Evolutionary conservation across 2,329 filamentous ascomycete genomes (phyloP), one percentile per base, ranked within the genome.

Genomic region (Magnaporthales sp.): DNA sequence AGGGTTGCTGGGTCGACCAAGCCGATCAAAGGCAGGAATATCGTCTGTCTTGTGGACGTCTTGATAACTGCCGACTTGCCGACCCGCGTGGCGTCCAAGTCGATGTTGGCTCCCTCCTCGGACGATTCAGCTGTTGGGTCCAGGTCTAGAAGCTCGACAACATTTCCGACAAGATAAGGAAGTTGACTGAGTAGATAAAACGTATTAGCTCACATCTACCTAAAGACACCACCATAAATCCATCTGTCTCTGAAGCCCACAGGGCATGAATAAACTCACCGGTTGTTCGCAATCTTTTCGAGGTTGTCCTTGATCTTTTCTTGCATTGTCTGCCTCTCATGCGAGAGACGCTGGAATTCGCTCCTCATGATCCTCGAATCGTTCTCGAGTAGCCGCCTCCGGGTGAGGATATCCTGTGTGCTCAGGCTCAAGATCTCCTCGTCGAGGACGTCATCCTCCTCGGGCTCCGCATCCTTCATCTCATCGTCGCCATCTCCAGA

Each of bases 21-120:
- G 70, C 95, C 95, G 74, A 99, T 99, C 69, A 99, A 86, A 31
- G 96, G 95, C 63, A 99, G 84, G 82, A 99, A 99, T 79, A 99
- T 99, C 66, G 95, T 99, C 80, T 99, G 96, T 73, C 95, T 87
- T 27, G 95, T 99, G 7, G 94, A 98, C 9, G 95, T 99, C 84
- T 99, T 99, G 86, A 99, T 99, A 74, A 99, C 95, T 19, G 96
- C 95, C 0, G 94, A 98, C 80, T 98, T 99, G 80, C 95, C 95
- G 10, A 98, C 93, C 66, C 95, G 88, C 54, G 93, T 97, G 71
- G 95, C 95, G 80, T 99, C 95, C 63, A 99, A 85, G 77, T 99
- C 95, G 77, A 99, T 98, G 78, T 99, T 99, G 73, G 96, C 95
- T 69, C 95, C 96, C 79, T 99, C 96, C 78, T 99, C 95, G 38